Base-by-base conservation (phyloP, 768 basidiomycete species). In the Suillus variegatus region DNA sequence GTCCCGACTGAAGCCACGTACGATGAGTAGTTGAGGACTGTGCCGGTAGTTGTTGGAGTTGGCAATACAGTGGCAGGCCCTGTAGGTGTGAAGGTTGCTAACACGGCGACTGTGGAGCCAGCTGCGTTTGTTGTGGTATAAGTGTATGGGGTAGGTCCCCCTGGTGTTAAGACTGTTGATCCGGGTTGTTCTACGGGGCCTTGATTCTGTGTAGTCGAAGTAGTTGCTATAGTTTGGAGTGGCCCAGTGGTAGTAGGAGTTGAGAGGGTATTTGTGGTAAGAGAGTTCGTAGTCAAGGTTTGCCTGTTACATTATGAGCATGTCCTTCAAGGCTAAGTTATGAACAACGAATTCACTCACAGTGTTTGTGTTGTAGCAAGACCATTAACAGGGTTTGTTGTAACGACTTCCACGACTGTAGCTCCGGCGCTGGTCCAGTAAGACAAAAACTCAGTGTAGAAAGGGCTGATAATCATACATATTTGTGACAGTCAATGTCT, bases 141-240 rank as follows among this genome's bases (percentile, higher is more conserved):
- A 2, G 73, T 73, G 70, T 79, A 87, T 0, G 84, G 83, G 0
- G 83, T 86, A 36, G 81, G 80, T 2, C 81, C 85, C 7, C 82
- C 81, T 40, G 85, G 78, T 3, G 75, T 71, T 25, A 68, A 74
- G 3, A 73, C 75, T 32, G 76, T 78, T 6, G 82, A 38, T 3
- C 71, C 79, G 28, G 87, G 86, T 67, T 84, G 82, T 8, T 82
- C 89, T 0, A 90, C 88, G 4, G 88, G 86, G 0, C 86, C 87
- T 64, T 77, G 80, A 38, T 73, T 28, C 63, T 76, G 62, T 14
- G 55, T 65, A n/a, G 51, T 62, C 32, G 71, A 8, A 10, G 77
- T 61, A 20, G 77, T 61, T 5, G 71, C 52, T 35, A 68, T 6
- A 3, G 64, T 56, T 38, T 68, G 65, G n/a, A 64, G 41, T 36